phyloP scores from a whole-genome alignment of 2,329 filamentous ascomycete species.

The Seiridium unicorne region DNA sequence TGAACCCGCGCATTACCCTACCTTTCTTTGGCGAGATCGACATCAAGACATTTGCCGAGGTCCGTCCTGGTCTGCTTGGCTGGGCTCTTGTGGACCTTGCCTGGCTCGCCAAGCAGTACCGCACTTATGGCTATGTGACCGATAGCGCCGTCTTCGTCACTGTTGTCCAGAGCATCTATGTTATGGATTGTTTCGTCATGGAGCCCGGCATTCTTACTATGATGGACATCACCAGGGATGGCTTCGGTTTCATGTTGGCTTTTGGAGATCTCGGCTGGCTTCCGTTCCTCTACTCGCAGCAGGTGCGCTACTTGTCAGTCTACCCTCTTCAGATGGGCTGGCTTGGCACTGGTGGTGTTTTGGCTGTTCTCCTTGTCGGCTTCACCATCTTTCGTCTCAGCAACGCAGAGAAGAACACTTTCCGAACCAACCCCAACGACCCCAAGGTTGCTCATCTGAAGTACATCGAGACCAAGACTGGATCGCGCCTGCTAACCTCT shows the following conservation, averaged over 20 bases:
- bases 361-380: slow-evolving; percentile 67
- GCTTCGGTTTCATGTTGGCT: slow-evolving; percentile 91
- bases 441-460: slow-evolving; percentile 76
- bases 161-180: slow-evolving; percentile 75
- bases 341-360: slow-evolving; percentile 60
- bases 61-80: slow-evolving; percentile 87
- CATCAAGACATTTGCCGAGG: slow-evolving; percentile 85
- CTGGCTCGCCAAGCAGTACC: slow-evolving; percentile 85
- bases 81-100: slow-evolving; percentile 85
- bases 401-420: slow-evolving; percentile 93
- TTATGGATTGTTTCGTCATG: slow-evolving; percentile 82
- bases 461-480: slow-evolving; percentile 81
- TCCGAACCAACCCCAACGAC: slow-evolving; percentile 83
- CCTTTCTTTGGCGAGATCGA: slow-evolving; percentile 83
- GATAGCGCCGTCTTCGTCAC: slow-evolving; percentile 84
- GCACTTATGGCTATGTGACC: slow-evolving; percentile 76
- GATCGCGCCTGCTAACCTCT: slow-evolving; percentile 76
- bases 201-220: slow-evolving; percentile 88
- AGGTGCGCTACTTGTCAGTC: slow-evolving; percentile 79
- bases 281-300: slow-evolving; percentile 83
- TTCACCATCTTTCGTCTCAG: slow-evolving; percentile 91
- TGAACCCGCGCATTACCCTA: slow-evolving; percentile 81
- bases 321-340: slow-evolving; percentile 79
- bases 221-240: slow-evolving; percentile 90
- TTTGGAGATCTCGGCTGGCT: slow-evolving; percentile 95